Evolutionary conservation across 2,329 filamentous ascomycete species (phyloP).

Genomic region (Coniochaeta sp.): DNA sequence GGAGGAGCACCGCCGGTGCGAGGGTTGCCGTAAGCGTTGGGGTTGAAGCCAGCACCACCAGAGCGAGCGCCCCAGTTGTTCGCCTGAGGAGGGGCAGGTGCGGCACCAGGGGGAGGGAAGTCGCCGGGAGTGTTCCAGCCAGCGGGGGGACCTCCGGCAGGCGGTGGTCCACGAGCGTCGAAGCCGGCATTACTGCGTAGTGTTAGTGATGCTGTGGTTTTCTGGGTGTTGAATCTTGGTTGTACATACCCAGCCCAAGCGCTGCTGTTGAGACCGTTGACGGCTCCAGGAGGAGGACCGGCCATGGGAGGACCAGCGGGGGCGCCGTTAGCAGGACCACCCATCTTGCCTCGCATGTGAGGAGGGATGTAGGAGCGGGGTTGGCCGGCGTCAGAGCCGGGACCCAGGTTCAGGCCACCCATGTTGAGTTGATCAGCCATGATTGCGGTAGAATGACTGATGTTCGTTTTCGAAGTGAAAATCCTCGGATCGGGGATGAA

Average conservation of each 20-base stretch:
- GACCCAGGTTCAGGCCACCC: conserved; percentile 63
- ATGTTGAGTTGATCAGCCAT: conserved; percentile 86
- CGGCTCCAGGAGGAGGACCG: conserved; percentile 19
- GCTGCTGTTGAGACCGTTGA: conserved; percentile 52
- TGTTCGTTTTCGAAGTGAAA: conserved; percentile 11
- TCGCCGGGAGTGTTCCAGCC: conserved; percentile 4
- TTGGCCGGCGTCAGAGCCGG: conserved; percentile 27
- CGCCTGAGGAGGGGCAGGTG: conserved; percentile 7
- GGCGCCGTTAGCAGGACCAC: conserved; percentile 17
- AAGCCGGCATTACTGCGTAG: conserved; percentile 38
- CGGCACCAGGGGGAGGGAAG: conserved; percentile 10
- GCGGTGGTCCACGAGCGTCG: conserved; percentile 26
- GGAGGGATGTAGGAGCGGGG: conserved; percentile 75
- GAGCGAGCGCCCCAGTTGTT: conserved; percentile 18
- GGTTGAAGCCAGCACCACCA: conserved; percentile 43
- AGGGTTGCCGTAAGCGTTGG: conserved; percentile 54
- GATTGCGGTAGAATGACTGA: conserved; percentile 29
- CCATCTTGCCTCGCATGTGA: conserved; percentile 63
- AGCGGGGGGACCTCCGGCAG: conserved; percentile 14
- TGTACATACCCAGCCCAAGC: conserved; percentile 55
- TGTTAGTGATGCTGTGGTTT: conserved; percentile 13
- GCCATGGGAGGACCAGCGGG: conserved; percentile 28
- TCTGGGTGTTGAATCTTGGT: not conserved
- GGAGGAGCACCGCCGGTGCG: conserved; percentile 23
- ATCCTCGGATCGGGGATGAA: not conserved